These are phyloP conservation scores for Termitomyces heimii DNA, from an alignment of 768 basidiomycete species.

Conservation along the genomic window DNA sequence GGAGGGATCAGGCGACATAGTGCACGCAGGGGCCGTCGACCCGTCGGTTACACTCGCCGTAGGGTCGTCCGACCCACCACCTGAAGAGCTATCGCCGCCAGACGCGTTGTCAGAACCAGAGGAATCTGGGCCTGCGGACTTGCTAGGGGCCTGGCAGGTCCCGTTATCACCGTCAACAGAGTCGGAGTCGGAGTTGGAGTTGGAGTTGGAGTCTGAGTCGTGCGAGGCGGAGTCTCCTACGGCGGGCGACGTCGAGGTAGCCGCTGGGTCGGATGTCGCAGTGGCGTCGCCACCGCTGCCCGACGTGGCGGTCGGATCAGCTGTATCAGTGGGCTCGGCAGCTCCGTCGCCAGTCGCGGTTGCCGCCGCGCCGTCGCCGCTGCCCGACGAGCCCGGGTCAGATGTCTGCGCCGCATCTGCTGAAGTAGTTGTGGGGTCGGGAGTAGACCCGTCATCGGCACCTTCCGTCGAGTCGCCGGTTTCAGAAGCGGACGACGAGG, in stretches of 20 bases:
- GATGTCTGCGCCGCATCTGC: no score
- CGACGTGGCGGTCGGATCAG: not conserved
- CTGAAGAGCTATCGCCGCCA: not conserved
- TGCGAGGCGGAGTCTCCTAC: not conserved
- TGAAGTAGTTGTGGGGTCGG: no score
- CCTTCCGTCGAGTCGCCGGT: no score
- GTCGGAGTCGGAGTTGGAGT: no score
- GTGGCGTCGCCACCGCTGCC: not conserved
- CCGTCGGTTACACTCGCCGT: not conserved
- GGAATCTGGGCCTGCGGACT: no score
- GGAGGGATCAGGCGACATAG: not conserved
- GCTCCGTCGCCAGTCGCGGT: not conserved
- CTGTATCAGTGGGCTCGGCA: not conserved
- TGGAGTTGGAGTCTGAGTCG: no score
- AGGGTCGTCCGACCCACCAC: not conserved
- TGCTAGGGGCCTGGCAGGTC: not conserved
- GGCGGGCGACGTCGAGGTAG: not conserved
- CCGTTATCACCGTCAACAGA: not conserved
- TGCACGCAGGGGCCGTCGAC: not conserved
- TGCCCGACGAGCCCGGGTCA: not conserved
- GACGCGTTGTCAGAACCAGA: not conserved
- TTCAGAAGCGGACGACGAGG: no score
- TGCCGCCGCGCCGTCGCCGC: not conserved
- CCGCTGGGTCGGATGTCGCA: not conserved
- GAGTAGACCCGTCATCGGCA: no score